These are phyloP conservation scores for Pyrenophora graminea DNA, from an alignment of 2,329 filamentous ascomycete species.

Conservation along the genomic window DNA sequence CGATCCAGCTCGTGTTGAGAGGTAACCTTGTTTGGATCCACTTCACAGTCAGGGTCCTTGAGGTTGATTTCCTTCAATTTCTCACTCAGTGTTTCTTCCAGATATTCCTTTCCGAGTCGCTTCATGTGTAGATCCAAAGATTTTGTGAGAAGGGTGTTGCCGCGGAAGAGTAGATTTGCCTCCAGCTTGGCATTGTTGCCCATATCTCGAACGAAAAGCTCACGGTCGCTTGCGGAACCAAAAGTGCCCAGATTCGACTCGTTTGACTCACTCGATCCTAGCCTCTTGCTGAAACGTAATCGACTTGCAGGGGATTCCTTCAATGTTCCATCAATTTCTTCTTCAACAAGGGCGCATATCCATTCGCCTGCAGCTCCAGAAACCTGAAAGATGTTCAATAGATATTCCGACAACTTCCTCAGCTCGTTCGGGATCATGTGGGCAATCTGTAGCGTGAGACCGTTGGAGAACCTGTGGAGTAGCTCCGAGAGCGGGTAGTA, in stretches of 20 bases:
- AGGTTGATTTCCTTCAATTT: slow-evolving; percentile 89
- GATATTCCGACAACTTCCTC: slow-evolving; percentile 78
- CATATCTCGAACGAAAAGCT: slow-evolving; percentile 75
- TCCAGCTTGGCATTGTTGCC: slow-evolving; percentile 80
- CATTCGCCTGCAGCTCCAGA: slow-evolving; percentile 83
- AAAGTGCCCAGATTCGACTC: slow-evolving; percentile 51
- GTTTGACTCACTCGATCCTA: slow-evolving; percentile 70
- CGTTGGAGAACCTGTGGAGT: slow-evolving; percentile 81
- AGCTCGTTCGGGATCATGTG: slow-evolving; percentile 77
- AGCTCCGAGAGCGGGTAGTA: slow-evolving; percentile 83
- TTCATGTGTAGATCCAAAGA: slow-evolving; percentile 96
- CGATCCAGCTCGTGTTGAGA: slow-evolving; percentile 72
- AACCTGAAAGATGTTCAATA: slow-evolving; percentile 94
- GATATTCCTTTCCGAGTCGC: slow-evolving; percentile 86
- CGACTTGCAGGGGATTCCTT: slow-evolving; percentile 74
- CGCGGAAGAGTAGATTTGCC: slow-evolving; percentile 91
- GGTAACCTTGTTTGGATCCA: slow-evolving; percentile 80
- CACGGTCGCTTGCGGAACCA: slow-evolving; percentile 62
- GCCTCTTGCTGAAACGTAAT: slow-evolving; percentile 71
- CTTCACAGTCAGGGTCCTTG: slow-evolving; percentile 88
- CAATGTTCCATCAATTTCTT: slow-evolving; percentile 92
- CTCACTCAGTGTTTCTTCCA: slow-evolving; percentile 83
- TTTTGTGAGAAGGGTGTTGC: slow-evolving; percentile 92
- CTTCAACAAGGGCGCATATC: slow-evolving; percentile 91
- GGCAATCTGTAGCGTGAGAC: slow-evolving; percentile 82